Conservation (phyloP, 352 stramenopile species). For the Phytophthora pini region DNA sequence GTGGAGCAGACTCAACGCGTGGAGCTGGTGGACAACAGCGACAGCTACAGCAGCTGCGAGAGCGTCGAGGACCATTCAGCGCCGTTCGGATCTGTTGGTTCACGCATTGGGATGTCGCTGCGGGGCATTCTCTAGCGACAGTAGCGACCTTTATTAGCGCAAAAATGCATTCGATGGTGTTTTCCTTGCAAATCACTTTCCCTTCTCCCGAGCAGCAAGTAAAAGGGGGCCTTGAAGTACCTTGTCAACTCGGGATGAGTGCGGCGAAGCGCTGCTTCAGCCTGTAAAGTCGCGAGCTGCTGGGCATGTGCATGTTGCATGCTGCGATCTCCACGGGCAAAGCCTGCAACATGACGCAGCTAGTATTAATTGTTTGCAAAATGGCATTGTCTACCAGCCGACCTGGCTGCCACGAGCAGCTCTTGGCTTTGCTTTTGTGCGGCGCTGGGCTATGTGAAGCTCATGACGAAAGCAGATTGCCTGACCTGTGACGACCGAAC, state of each 20-base stretch:
- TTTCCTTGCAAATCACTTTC: conserved; percentile 16
- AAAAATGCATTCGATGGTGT: conserved; percentile 9
- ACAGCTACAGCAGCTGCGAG: conserved; percentile 20
- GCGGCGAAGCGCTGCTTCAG: conserved; percentile 3
- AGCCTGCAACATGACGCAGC: too few relatives aligned
- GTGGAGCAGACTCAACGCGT: conserved; percentile 13
- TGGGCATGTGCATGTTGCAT: too few relatives aligned
- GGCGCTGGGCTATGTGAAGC: neutral
- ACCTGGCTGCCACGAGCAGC: neutral
- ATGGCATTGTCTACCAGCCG: too few relatives aligned
- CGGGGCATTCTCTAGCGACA: conserved; percentile 25
- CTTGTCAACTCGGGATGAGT: conserved; percentile 12
- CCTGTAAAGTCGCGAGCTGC: neutral
- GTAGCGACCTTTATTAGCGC: conserved; percentile 1
- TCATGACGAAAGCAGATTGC: conserved; percentile 9
- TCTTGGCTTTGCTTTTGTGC: neutral
- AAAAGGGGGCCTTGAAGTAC: conserved; percentile 14
- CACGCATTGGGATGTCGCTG: conserved; percentile 31
- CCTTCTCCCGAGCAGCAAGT: neutral
- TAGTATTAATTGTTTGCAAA: too few relatives aligned
- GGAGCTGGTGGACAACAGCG: conserved; percentile 24
- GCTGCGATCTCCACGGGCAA: too few relatives aligned
- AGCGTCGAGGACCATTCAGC: conserved; percentile 6
- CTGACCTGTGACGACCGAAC: conserved; percentile 13
- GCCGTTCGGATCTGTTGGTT: conserved; percentile 3